phyloP scores from a whole-genome alignment of 805 yeast species.

The Ascoidea rubescens region DNA sequence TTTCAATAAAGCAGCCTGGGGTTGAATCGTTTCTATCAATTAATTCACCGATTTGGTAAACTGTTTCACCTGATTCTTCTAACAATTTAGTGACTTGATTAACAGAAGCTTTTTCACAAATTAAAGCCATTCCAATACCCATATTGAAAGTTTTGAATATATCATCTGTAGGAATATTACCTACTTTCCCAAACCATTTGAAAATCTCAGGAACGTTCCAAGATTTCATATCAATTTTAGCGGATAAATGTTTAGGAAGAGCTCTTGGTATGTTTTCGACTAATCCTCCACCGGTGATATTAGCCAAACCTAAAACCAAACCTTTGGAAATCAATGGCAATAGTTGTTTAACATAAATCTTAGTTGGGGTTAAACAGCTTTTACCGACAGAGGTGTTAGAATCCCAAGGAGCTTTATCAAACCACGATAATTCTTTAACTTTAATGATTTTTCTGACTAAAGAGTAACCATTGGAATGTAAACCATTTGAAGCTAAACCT shows the following conservation, averaged over 20 bases:
- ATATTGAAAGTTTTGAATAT: slow-evolving; percentile 83
- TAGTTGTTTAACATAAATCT: slow-evolving; percentile 86
- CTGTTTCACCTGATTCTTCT: slow-evolving; percentile 57
- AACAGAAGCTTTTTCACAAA: slow-evolving; percentile 53
- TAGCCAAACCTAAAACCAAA: slow-evolving; percentile 77
- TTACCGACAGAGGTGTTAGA: slow-evolving; percentile 61
- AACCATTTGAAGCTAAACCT: slow-evolving; percentile 85
- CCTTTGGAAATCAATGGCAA: slow-evolving; percentile 58
- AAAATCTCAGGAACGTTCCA: slow-evolving; percentile 87
- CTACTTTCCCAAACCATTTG: slow-evolving; percentile 87
- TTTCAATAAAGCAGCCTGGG: slow-evolving; percentile 49
- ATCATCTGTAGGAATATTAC: slow-evolving; percentile 78
- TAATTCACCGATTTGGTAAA: slow-evolving; percentile 54
- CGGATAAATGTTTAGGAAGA: slow-evolving; percentile 67
- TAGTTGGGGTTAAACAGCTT: slow-evolving; percentile 79
- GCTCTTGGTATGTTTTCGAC: slow-evolving; percentile 95
- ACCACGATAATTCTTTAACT: slow-evolving; percentile 55
- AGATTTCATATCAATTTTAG: slow-evolving; percentile 58
- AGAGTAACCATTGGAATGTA: slow-evolving; percentile 95
- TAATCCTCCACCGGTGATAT: slow-evolving; percentile 97
- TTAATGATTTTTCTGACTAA: slow-evolving; percentile 86
- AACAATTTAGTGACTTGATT: slow-evolving; percentile 39
- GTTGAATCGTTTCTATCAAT: slow-evolving; percentile 30
- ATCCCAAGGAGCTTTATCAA: slow-evolving; percentile 79
- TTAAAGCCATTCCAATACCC: slow-evolving; percentile 94